A percentile compares a stretch with the other conserved stretches of the same genome.
phyloP scores from a whole-genome alignment of 441 rosid species.

The Melastoma candidum region DNA sequence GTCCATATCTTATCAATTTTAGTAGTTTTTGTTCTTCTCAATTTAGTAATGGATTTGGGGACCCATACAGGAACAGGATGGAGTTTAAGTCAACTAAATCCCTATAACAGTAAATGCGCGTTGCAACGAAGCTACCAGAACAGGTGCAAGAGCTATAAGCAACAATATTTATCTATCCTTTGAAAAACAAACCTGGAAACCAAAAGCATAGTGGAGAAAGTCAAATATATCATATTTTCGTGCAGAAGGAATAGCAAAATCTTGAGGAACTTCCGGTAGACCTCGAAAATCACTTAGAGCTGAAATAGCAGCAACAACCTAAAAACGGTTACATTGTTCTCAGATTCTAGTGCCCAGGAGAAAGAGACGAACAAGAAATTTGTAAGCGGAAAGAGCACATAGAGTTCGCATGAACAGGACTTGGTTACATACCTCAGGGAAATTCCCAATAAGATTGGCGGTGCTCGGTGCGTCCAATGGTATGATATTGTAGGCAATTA shows the following conservation, averaged over 20 bases:
- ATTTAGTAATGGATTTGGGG: too few relatives aligned
- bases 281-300: constrained; percentile 57
- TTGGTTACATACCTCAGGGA: constrained; percentile 58
- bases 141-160: background rate
- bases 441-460: constrained; percentile 53
- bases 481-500: constrained; percentile 79
- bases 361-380: constrained; percentile 16
- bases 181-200: constrained; percentile 74
- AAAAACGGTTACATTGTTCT: constrained; percentile 8
- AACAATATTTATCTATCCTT: background rate
- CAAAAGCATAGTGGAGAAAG: constrained; percentile 80
- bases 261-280: constrained; percentile 67
- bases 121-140: background rate
- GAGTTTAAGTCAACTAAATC: too few relatives aligned
- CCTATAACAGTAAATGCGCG: background rate
- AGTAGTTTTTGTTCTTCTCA: too few relatives aligned
- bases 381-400: constrained; percentile 3
- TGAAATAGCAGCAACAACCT: constrained; percentile 85
- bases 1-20: too few relatives aligned
- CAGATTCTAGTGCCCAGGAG: constrained; percentile 10
- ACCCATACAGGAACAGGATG: too few relatives aligned
- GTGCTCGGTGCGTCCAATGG: constrained; percentile 75
- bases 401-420: too few relatives aligned
- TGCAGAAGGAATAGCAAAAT: constrained; percentile 59
- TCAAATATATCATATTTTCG: constrained; percentile 77